A percentile compares a stretch with the other conserved stretches of the same genome.
These are phyloP conservation scores for Tuber brumale DNA, from an alignment of 495 filamentous ascomycete species.

Conservation along the genomic window DNA sequence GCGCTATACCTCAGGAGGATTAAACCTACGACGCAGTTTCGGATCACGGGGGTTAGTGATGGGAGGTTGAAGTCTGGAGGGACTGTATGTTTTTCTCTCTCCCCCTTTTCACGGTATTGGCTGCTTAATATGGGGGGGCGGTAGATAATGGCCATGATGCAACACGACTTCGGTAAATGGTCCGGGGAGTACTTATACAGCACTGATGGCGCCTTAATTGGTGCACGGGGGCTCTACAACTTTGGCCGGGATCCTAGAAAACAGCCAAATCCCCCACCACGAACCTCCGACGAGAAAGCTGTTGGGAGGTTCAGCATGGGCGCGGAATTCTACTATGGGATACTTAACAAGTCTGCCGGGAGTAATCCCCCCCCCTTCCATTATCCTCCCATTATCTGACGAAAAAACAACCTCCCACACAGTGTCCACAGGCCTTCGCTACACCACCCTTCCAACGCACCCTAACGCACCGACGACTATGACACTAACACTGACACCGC, in stretches of 20 bases:
- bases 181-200: constrained; percentile 86
- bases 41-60: constrained; percentile 75
- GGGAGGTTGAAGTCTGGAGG: constrained; percentile 65
- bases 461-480: constrained; percentile 82
- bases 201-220: constrained; percentile 82
- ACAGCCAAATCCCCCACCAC: constrained; percentile 30
- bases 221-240: constrained; percentile 84
- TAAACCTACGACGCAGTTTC: constrained; percentile 69
- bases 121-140: constrained; percentile 41
- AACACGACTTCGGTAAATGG: constrained; percentile 83
- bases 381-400: not conserved
- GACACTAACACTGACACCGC: constrained; percentile 80
- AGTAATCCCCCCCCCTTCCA: constrained; percentile 42
- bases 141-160: constrained; percentile 62
- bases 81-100: constrained; percentile 45
- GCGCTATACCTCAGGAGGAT: constrained; percentile 78
- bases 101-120: constrained; percentile 16
- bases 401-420: not conserved
- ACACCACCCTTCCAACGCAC: constrained; percentile 83
- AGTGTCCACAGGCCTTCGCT: constrained; percentile 70
- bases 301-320: constrained; percentile 68
- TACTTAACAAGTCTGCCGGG: constrained; percentile 82
- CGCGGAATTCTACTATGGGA: constrained; percentile 91
- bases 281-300: constrained; percentile 47
- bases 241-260: constrained; percentile 73